Conservation (phyloP, 2,329 filamentous ascomycete species). For the Calonectria honghensis region DNA sequence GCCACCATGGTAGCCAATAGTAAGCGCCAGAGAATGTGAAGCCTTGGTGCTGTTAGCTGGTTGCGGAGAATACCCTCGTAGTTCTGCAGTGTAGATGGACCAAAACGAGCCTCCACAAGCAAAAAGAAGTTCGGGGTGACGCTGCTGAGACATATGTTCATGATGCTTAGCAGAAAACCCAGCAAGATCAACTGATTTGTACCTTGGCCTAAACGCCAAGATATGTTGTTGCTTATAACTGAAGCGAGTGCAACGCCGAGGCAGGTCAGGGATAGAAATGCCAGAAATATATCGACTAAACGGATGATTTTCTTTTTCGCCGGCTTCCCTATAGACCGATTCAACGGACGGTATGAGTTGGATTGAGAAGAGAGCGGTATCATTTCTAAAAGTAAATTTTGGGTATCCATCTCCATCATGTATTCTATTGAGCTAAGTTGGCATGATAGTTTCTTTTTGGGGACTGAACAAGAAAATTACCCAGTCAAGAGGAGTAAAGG, state of each 20-base stretch:
- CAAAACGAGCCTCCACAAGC: constrained; percentile 9
- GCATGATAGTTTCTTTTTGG: too few species aligned
- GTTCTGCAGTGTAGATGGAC: constrained; percentile 12
- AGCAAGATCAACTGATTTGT: constrained; percentile 15
- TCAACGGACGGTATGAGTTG: too few species aligned
- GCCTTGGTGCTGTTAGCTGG: not conserved
- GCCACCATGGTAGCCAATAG: not conserved
- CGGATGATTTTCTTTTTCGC: not conserved
- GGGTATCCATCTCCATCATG: not conserved
- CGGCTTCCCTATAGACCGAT: not conserved
- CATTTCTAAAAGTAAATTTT: not conserved
- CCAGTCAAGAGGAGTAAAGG: too few species aligned
- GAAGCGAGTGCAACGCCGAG: not conserved
- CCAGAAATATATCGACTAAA: not conserved
- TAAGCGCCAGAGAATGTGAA: constrained; percentile 5
- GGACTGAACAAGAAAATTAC: too few species aligned
- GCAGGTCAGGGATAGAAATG: not conserved
- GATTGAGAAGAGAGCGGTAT: not conserved
- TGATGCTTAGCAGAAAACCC: constrained; percentile 13
- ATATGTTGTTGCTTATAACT: not conserved
- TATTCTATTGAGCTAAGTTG: too few species aligned
- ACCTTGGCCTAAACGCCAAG: not conserved
- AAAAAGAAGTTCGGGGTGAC: constrained; percentile 18
- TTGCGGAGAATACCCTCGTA: constrained; percentile 23
- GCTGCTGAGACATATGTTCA: constrained; percentile 18